Conservation (phyloP, 192 early-diverging fungal species). For the Rhizophlyctis rosea region DNA sequence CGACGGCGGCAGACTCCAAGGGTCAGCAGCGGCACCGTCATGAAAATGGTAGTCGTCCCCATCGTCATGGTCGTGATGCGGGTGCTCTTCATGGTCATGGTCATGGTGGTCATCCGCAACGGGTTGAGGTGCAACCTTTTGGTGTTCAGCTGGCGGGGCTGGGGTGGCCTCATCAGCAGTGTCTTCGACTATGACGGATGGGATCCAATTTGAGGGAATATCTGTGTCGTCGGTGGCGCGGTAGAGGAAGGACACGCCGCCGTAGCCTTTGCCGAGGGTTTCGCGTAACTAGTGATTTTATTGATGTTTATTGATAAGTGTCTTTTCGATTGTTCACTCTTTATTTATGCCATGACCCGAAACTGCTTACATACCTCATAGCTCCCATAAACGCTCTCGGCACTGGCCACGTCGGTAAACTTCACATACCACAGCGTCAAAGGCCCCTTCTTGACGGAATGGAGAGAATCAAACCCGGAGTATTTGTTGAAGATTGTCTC, state of each 20-base stretch:
- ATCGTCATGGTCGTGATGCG: not conserved
- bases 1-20: constrained; percentile 6
- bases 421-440: constrained; percentile 4
- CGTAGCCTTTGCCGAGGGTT: constrained; percentile 16
- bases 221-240: not conserved
- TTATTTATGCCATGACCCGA: not conserved
- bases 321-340: too few species aligned
- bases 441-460: not conserved
- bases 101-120: not conserved
- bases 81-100: not conserved
- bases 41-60: not conserved
- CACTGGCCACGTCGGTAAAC: constrained; percentile 21
- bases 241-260: constrained; percentile 30
- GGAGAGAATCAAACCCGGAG: constrained; percentile 15
- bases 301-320: too few species aligned
- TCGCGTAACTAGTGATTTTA: constrained; percentile 25
- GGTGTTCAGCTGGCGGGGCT: not conserved
- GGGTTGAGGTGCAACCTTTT: not conserved
- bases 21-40: constrained; percentile 2
- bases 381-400: constrained; percentile 10
- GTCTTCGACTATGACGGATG: constrained; percentile 13
- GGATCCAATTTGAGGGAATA: constrained; percentile 23
- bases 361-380: constrained; percentile 21
- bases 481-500: not conserved
- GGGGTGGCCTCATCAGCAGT: not conserved